Conservation (phyloP, 148 eudicot genomes). For the Vaccinium darrowii region DNA sequence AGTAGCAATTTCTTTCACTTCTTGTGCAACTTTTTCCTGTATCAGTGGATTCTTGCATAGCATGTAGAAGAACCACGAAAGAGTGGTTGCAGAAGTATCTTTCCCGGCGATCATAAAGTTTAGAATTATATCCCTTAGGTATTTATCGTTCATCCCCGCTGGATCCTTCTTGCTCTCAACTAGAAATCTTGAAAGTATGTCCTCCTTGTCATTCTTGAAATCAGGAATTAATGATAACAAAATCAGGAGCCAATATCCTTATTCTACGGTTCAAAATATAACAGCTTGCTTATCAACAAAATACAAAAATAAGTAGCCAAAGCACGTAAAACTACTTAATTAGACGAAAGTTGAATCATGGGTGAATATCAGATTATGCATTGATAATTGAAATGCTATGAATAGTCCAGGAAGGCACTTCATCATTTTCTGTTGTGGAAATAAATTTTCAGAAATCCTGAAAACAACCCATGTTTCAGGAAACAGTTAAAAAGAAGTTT, state of each 20-base stretch:
- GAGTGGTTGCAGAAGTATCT: constrained; percentile 59
- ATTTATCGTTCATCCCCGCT: constrained; percentile 34
- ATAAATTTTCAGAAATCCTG: not conserved
- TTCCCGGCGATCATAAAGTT: constrained; percentile 74
- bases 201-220: constrained; percentile 51
- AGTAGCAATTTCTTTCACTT: constrained; percentile 30
- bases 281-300: not conserved
- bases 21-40: constrained; percentile 57
- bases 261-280: not conserved
- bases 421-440: not conserved
- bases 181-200: constrained; percentile 65
- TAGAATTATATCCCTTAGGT: constrained; percentile 63
- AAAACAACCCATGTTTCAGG: not conserved
- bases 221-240: not conserved
- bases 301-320: not conserved
- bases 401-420: not conserved
- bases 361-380: not conserved
- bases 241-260: not conserved
- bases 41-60: constrained; percentile 60
- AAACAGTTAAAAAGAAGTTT: not conserved
- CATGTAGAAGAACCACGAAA: constrained; percentile 73
- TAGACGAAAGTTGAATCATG: not conserved
- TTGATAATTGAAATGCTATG: not conserved
- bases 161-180: constrained; percentile 55
- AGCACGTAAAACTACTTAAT: not conserved